Base-by-base conservation (phyloP, 495 filamentous ascomycete genomes). In the Gamarada debralockiae region DNA sequence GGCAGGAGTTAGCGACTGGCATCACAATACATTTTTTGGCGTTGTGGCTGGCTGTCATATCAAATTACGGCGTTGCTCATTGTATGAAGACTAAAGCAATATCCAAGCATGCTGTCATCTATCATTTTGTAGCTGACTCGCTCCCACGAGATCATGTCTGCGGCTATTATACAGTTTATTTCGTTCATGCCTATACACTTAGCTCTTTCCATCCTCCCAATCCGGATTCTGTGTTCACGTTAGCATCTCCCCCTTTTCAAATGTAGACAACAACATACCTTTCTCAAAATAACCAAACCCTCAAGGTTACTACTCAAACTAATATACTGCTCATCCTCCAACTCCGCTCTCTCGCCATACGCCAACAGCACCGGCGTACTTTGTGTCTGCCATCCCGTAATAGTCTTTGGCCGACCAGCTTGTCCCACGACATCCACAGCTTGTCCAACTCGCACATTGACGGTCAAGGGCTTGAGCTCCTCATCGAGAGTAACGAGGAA, bases 321-420 rank as follows among this genome's bases (percentile, higher is more conserved):
- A 49, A 97, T 84, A 62, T 97, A 99, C 70, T 97, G 83, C 74
- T 99, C 93, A 64, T 97, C 95, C 68, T 99, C 93, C 44, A 99
- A 70, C 74, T 99, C 93, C 37, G 93, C 93, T 61, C 93, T 76
- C 76, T 99, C 93, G 13, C 93, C 95, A 67, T 96, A 83, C 8
- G 89, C 83, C 64, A 99, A 73, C 50, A 99, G 74, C 45, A 99
- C 93, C 3, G 93, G 93, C 17, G 93, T 97, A 72, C 89, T 97
- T 73, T 99, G 93, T 54, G 93, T 99, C 73, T 99, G 93, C 93
- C 93, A 99, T 34, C 93, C 93, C 14, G 93, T 99, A 59, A 99
- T 99, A 3, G 95, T 97, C 84, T 97, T 99, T 43, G 93, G 93
- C 57, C 92, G 78, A 53, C 93, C 93, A 1, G 95, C 93, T 70